A percentile compares a stretch with the other conserved stretches of the same genome.
phyloP scores from a whole-genome alignment of 1,284 basidiomycete species.

The Singerocomus inundabilis region DNA sequence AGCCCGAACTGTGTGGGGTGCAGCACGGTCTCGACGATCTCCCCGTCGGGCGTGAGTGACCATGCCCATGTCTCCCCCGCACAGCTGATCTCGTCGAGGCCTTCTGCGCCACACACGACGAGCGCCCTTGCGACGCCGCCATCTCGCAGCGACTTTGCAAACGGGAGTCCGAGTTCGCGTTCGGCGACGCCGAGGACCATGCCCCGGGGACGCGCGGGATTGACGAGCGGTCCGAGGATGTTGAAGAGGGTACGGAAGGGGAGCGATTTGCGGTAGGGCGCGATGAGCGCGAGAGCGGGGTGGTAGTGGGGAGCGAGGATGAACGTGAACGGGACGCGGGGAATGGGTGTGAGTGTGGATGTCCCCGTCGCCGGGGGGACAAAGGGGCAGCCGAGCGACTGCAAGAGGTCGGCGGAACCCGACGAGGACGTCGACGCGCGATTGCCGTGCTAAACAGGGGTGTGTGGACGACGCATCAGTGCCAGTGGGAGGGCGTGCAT shows the following conservation, averaged over 20 bases:
- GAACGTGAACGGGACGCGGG: constrained; percentile 82
- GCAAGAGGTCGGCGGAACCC: constrained; percentile 91
- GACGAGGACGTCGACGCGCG: constrained; percentile 93
- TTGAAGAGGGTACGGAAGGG: constrained; percentile 99
- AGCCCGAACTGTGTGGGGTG: constrained; percentile 74
- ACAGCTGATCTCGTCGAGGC: constrained; percentile 92
- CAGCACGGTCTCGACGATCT: constrained; percentile 50
- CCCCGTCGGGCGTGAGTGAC: constrained; percentile 53
- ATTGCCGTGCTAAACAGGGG: constrained; percentile 81
- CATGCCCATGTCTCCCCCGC: constrained; percentile 85
- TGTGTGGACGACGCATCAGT: constrained; percentile 33
- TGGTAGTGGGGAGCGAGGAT: constrained; percentile 95
- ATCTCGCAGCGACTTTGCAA: constrained; percentile 72
- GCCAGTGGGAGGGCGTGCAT: neutral
- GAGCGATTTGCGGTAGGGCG: constrained; percentile 81
- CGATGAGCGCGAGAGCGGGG: constrained; percentile 81
- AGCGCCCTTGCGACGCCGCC: constrained; percentile 79
- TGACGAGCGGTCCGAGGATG: constrained; percentile 91
- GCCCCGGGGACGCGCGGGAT: constrained; percentile 81
- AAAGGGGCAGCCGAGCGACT: constrained; percentile 82
- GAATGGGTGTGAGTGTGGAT: constrained; percentile 54
- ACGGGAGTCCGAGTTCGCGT: constrained; percentile 79
- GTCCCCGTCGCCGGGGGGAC: constrained; percentile 61
- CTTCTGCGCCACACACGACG: constrained; percentile 93
- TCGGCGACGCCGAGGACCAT: constrained; percentile 93